Evolutionary conservation across 2,329 filamentous ascomycete species (phyloP), one percentile per base, ranked within the genome.

Genomic region (Fusarium sp.): DNA sequence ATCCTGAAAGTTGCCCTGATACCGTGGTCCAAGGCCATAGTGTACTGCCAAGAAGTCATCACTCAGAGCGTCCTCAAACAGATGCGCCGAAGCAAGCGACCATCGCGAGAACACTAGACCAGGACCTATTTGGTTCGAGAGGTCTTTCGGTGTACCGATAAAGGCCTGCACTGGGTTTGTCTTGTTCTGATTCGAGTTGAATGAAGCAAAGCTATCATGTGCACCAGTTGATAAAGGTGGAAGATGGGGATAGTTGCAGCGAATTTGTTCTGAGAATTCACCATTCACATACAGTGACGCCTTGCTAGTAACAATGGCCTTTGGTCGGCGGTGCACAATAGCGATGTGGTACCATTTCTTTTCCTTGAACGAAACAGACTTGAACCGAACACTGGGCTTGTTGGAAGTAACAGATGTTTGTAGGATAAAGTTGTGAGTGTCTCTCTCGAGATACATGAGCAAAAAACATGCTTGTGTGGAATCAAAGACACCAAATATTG

Each of bases 1-100:
- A 78, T 99, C 96, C 81, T 99, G 96, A 75, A 97, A 97, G 78
- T 99, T 99, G 18, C 96, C 96, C 77, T 94, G 91, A 75, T 99
- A 99, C 50, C 94, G 90, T 27, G 94, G 92, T 0, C 96, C 95
- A 20, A 99, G 90, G 53, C 95, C 93, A 78, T 92, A 93, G 76
- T 97, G 93, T 1, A 99, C 96, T 15, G 95, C 92, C 60, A 99
- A 86, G 66, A 97, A 88, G 80, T 99, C 96, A 77, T 98, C 95
- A 64, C 94, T 97, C 38, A 98, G 84, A 0, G 91, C 89, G 64
- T 97, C 93, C 63, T 95, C 92, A 69, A 98, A 94, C 8, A 99
- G 84, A 79, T 98, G 93, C 2, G 94, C 94, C 52, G 93, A 95
- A 30, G 94, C 95, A 61, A 99, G 83, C 10, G 95, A 98, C 92